These are phyloP conservation scores for Cladosporium sp. DNA, from an alignment of 2,329 filamentous ascomycete genomes.

Conservation along the genomic window DNA sequence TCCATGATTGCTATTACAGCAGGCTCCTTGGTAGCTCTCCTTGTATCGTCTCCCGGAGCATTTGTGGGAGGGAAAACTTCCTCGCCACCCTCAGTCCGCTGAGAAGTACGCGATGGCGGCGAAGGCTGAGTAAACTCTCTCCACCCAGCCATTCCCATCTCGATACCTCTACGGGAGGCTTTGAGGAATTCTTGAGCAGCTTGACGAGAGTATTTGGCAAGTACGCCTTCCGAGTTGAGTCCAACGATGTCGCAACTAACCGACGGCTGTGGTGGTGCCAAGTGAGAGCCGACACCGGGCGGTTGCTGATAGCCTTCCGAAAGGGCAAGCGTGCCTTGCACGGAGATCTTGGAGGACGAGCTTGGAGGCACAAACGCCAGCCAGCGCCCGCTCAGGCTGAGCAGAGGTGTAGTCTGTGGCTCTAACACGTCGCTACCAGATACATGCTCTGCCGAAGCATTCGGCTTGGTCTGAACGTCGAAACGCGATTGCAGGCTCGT, in stretches of 20 bases:
- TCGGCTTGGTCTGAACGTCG: conserved; percentile 19
- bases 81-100: conserved; percentile 9
- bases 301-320: conserved; percentile 52
- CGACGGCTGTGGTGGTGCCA: conserved; percentile 68
- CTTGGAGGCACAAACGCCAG: conserved; percentile 73
- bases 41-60: conserved; percentile 57
- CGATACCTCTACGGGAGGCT: conserved; percentile 56
- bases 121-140: conserved; percentile 73
- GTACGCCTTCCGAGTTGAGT: conserved; percentile 61
- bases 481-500: conserved; percentile 61
- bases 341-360: conserved; percentile 68
- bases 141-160: conserved; percentile 74
- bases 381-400: conserved; percentile 72
- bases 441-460: conserved; percentile 36
- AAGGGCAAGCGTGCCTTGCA: conserved; percentile 65
- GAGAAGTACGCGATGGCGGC: conserved; percentile 40
- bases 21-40: conserved; percentile 61
- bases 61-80: conserved; percentile 71
- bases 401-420: conserved; percentile 54
- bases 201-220: conserved; percentile 56
- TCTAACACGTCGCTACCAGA: conserved; percentile 21
- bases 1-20: conserved; percentile 75
- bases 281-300: conserved; percentile 59
- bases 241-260: conserved; percentile 69
- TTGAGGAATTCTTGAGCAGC: conserved; percentile 78